Evolutionary conservation across 2,329 filamentous ascomycete species (phyloP).

Genomic region (Colletotrichum horii): DNA sequence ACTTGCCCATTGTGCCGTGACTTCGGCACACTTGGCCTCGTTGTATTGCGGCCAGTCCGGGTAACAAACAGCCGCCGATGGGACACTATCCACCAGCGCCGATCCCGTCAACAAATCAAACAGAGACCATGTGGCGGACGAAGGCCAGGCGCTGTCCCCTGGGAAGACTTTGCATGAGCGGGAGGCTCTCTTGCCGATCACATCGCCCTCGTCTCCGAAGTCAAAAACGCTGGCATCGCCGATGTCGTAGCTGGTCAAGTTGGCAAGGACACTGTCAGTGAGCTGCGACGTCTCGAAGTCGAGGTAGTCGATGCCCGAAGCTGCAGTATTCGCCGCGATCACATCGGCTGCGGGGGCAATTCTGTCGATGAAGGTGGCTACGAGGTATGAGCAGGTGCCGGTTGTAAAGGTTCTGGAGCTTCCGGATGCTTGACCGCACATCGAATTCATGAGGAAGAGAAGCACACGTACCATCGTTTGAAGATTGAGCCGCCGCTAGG

Average conservation of each 20-base stretch:
- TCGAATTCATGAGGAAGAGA: not conserved
- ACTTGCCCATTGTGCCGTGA: slow-evolving; percentile 29
- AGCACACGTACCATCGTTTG: not conserved
- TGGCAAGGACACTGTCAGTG: not conserved
- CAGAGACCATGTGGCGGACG: not conserved
- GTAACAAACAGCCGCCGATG: slow-evolving; percentile 38
- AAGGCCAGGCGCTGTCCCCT: slow-evolving; percentile 8
- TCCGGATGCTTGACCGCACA: not conserved
- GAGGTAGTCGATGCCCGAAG: not conserved
- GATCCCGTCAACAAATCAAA: not conserved
- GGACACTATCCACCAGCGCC: slow-evolving; percentile 23
- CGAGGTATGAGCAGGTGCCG: not conserved
- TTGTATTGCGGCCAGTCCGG: slow-evolving; percentile 39
- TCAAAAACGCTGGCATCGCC: not conserved
- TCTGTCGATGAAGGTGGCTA: not conserved
- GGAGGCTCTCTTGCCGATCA: not conserved
- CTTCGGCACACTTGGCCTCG: slow-evolving; percentile 35
- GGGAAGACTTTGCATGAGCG: slow-evolving; percentile 17
- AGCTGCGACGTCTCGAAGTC: not conserved
- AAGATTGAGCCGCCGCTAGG: not conserved
- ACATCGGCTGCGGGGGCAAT: not conserved
- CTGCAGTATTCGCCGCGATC: not conserved
- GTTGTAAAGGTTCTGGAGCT: not conserved
- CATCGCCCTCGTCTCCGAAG: not conserved
- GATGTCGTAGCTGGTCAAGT: not conserved